Evolutionary conservation across 148 eudicot genomes (phyloP), one percentile per base, ranked within the genome.

Genomic region (Nyssa sinensis): DNA sequence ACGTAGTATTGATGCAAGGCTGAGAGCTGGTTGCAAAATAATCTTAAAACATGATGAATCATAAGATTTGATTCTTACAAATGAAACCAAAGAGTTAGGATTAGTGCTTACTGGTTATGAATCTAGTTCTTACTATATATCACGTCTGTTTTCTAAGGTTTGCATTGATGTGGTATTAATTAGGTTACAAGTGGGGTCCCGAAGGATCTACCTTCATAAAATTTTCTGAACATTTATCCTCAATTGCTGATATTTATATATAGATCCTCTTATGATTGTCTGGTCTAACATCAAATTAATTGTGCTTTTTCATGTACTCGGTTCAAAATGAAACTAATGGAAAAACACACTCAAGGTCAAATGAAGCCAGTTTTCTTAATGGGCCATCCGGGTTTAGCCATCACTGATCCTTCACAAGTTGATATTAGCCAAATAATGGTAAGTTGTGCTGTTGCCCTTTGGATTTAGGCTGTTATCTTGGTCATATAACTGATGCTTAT

Each of bases 281-380:
- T 49, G 69, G 27, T 4, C 24, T 55, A n/a, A 4, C 39, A 28
- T 2, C 13, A 28, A 37, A 39, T 55, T 21, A 53, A 27, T 70
- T 25, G 7, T 21, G 35, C 0, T 30, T 17, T 37, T 28, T 27
- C 39, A 39, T 23, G 8, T 59, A 32, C 60, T 11, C 70, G 84
- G 91, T 84, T 51, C 91, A 80, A 77, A 91, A 84, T 71, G 89
- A 79, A 67, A 83, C 57, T 76, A 82, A 84, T 72, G 84, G 72
- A 23, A 87, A n/a, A 81, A 71, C 81, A 72, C 62, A 76, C 57
- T 32, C 87, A 83, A 66, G 75, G 63, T 41, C 90, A 85, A 71
- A 29, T 78, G 72, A 88, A 81, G 80, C 88, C 94, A 27, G 30
- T 79, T 73, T 75, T 84, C 67, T 62, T 81, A 44, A 77, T 79